Evolutionary conservation across 2,329 filamentous ascomycete species (phyloP), one percentile per base, ranked within the genome.

Genomic region (Trichophaea hybrida): DNA sequence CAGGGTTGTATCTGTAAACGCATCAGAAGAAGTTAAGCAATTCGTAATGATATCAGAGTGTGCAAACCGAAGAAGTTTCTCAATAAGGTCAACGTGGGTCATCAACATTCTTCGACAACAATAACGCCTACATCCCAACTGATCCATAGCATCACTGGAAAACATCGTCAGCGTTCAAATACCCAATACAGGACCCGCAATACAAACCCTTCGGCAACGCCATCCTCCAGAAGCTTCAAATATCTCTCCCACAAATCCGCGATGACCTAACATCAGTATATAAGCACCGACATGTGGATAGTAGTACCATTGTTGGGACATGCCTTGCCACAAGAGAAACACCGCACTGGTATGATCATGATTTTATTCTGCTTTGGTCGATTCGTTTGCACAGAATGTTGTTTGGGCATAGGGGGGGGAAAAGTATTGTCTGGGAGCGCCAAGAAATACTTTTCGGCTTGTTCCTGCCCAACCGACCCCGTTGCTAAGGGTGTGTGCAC

Each of bases 71-170:
- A 98, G 82, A 55, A 98, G 82, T 76, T 98, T 98, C 79, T 98
- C 93, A 69, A 98, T 96, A 64, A 98, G 78, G 73, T 98, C 93
- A 69, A 98, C 93, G 75, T 98, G 93, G 61, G 93, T 98, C 86
- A 98, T 96, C 74, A 98, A 83, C 93, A 98, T 98, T 70, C 93
- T 86, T 69, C 93, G 87, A 77, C 93, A 98, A 80, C 93, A 98
- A 78, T 98, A 98, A 68, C 93, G 83, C 75, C 88, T 91, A 70
- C 94, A 85, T 59, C 89, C 89, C 57, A 98, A 83, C 71, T 89
- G 81, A 74, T 97, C 90, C 85, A 98, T 94, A 46, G 91, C 93
- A 72, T 96, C 55, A 50, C 55, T 57, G 44, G 7, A 43, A 13
- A n/a, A 35, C 34, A 35, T 35, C 15, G 34, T 12, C 51, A 32